These are phyloP conservation scores for Filosporella fistucella DNA, from an alignment of 495 filamentous ascomycete species.

Conservation along the genomic window DNA sequence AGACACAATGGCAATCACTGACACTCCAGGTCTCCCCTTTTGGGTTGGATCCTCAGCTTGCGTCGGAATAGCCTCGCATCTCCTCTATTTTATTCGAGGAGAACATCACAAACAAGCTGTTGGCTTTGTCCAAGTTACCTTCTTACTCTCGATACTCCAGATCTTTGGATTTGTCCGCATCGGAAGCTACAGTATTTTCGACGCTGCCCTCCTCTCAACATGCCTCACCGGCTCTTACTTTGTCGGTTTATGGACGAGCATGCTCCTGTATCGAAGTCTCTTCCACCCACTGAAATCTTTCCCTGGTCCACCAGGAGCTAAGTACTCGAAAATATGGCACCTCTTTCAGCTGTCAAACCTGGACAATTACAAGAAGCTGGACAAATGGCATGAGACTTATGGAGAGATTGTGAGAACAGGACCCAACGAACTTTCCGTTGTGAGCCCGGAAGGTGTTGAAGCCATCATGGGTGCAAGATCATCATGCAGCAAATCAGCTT, in stretches of 20 bases:
- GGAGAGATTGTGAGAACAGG: slow-evolving; percentile 12
- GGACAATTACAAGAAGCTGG: neutral
- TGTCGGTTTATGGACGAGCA: neutral
- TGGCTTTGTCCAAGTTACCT: neutral
- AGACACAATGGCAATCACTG: too few relatives aligned
- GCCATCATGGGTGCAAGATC: slow-evolving; percentile 29
- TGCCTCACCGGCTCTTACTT: neutral
- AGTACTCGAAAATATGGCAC: neutral
- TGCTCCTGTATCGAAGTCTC: neutral
- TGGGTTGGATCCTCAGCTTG: too few relatives aligned
- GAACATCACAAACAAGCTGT: neutral
- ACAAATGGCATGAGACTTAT: neutral
- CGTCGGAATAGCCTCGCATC: neutral
- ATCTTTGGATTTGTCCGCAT: neutral
- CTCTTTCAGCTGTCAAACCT: neutral
- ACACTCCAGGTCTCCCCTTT: too few relatives aligned
- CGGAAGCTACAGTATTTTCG: neutral
- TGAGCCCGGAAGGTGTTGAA: slow-evolving; percentile 29
- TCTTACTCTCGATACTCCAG: neutral
- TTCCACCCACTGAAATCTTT: neutral
- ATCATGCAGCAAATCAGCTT: slow-evolving; percentile 32
- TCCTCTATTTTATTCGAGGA: neutral
- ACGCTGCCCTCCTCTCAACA: neutral
- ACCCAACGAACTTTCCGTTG: slow-evolving; percentile 36
- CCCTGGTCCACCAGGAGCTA: neutral